A percentile compares a stretch with the other conserved stretches of the same genome.
Evolutionary conservation across 2,329 filamentous ascomycete genomes (phyloP).

Genomic region (Calonectria leucothoes): DNA sequence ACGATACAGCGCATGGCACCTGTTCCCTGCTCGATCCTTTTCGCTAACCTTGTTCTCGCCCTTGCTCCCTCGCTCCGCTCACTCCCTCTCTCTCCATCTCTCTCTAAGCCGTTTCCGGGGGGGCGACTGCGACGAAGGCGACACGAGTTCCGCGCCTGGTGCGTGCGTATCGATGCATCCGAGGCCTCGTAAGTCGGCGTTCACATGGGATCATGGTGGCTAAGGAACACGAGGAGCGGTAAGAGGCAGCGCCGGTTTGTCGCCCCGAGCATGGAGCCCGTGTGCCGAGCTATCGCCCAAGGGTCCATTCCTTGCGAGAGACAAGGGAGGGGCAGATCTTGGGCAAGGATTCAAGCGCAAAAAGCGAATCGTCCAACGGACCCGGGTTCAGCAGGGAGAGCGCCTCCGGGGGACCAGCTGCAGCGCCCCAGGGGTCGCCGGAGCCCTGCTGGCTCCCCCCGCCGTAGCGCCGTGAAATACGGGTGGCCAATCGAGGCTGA

Average conservation of each 20-base stretch:
- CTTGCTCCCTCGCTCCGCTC: background rate
- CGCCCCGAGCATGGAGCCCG: background rate
- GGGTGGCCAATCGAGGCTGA: slow-evolving; percentile 5
- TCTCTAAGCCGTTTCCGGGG: background rate
- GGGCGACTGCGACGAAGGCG: background rate
- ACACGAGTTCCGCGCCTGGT: background rate
- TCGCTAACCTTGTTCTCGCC: background rate
- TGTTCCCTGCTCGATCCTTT: background rate
- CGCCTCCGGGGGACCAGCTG: background rate
- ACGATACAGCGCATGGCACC: background rate
- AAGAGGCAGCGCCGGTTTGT: background rate
- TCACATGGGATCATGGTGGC: slow-evolving; percentile 18
- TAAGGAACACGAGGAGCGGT: slow-evolving; percentile 16
- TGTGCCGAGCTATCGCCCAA: slow-evolving; percentile 6
- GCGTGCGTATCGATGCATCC: background rate
- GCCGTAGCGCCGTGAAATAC: slow-evolving; percentile 9
- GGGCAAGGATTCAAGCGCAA: background rate
- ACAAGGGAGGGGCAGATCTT: background rate
- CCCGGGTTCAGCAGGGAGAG: background rate
- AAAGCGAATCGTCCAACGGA: slow-evolving; percentile 1
- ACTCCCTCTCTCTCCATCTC: background rate
- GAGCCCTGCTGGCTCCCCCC: background rate
- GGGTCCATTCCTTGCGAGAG: background rate
- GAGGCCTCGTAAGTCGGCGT: background rate
- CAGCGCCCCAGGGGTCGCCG: background rate